phyloP scores from a whole-genome alignment of 345 rosid genomes.

The Gossypium thurberi region DNA sequence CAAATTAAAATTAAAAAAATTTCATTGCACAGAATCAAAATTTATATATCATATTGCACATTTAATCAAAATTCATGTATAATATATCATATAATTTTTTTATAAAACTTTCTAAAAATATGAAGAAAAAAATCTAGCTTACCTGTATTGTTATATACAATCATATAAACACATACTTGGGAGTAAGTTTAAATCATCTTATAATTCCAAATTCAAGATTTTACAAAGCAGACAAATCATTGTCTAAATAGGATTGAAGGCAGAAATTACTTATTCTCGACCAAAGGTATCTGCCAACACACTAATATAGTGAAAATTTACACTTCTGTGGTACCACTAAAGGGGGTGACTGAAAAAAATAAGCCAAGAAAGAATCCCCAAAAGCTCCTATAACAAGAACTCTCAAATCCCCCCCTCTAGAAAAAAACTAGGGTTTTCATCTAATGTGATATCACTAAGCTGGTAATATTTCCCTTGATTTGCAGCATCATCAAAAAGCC shows the following conservation, averaged over 20 bases:
- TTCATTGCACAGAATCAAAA: too few species aligned
- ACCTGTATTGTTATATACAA: too few species aligned
- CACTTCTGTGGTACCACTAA: neutral
- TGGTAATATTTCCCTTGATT: slow-evolving; percentile 22
- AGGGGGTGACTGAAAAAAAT: neutral
- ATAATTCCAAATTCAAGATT: slow-evolving; percentile 3
- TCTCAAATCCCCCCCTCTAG: slow-evolving; percentile 20
- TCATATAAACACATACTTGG: too few species aligned
- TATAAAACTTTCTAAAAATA: too few species aligned
- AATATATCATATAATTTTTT: too few species aligned
- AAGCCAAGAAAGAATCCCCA: slow-evolving; percentile 10
- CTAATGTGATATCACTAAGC: neutral
- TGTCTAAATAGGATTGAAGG: neutral
- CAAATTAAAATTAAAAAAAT: too few species aligned
- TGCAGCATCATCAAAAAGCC: slow-evolving; percentile 60
- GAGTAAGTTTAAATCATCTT: neutral
- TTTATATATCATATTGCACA: too few species aligned
- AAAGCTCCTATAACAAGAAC: slow-evolving; percentile 10
- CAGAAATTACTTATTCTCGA: neutral
- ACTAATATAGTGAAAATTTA: neutral
- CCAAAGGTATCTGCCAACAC: neutral
- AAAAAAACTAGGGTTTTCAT: slow-evolving; percentile 23
- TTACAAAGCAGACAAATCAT: slow-evolving; percentile 6
- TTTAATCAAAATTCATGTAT: too few species aligned
- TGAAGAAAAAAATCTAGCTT: too few species aligned